Conservation (phyloP, 2,329 filamentous ascomycete genomes). For the Nothophaeocryptopus gaeumannii region DNA sequence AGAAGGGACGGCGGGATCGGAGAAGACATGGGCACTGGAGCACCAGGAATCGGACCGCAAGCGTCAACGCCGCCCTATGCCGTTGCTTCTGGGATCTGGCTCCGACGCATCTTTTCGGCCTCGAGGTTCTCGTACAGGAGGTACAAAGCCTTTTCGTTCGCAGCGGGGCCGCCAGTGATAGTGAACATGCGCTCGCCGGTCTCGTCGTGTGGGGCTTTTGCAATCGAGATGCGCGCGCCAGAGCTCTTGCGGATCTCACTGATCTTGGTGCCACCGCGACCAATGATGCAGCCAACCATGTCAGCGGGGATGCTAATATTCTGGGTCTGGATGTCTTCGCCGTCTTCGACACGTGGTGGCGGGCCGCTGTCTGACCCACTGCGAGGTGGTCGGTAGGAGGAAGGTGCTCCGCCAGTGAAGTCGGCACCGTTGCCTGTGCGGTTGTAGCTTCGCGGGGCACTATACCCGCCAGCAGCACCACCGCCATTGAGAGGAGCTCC, state of each 20-base stretch:
- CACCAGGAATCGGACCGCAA: slow-evolving; percentile 9
- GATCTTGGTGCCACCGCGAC: slow-evolving; percentile 91
- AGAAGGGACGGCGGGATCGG: slow-evolving; percentile 14
- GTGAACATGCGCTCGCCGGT: slow-evolving; percentile 99
- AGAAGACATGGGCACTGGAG: neutral
- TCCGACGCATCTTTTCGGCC: slow-evolving; percentile 97
- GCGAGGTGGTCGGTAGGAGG: slow-evolving; percentile 70
- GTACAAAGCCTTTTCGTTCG: slow-evolving; percentile 94
- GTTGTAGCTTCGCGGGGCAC: slow-evolving; percentile 66
- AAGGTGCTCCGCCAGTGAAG: slow-evolving; percentile 73
- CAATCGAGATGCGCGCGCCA: slow-evolving; percentile 94
- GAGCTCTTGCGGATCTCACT: slow-evolving; percentile 98
- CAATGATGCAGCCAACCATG: slow-evolving; percentile 99
- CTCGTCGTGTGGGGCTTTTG: slow-evolving; percentile 94
- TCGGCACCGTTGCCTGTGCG: slow-evolving; percentile 95
- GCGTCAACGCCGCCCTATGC: slow-evolving; percentile 30
- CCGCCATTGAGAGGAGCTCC: slow-evolving; percentile 51
- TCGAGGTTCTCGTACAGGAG: slow-evolving; percentile 98
- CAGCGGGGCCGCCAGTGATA: slow-evolving; percentile 90
- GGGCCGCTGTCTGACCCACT: slow-evolving; percentile 61
- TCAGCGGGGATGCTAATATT: slow-evolving; percentile 99
- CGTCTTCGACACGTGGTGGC: slow-evolving; percentile 89
- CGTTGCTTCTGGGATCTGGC: slow-evolving; percentile 60
- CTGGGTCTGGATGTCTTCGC: slow-evolving; percentile 96
- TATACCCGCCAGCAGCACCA: slow-evolving; percentile 53